Conservation (phyloP, 768 basidiomycete species). For the Kwoniella dendrophila region DNA sequence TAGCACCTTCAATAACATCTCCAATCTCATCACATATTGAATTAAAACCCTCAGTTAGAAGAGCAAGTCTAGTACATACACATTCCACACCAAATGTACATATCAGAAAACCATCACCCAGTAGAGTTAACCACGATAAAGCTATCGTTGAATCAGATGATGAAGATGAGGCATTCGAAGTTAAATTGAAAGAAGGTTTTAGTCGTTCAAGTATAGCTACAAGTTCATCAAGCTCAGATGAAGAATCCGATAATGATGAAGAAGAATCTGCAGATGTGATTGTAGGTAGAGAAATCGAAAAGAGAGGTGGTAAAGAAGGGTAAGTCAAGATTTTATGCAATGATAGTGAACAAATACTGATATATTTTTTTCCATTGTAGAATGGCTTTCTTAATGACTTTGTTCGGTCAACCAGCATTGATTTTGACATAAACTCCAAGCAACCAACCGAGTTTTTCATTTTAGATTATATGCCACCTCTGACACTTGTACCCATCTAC, state of each 20-base stretch:
- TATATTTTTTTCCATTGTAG: conserved; percentile 15
- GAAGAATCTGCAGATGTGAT: conserved; percentile 45
- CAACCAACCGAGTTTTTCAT: too few species aligned
- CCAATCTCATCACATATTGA: conserved; percentile 18
- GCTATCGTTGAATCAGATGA: conserved; percentile 28
- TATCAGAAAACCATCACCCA: not conserved
- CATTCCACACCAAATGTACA: conserved; percentile 4
- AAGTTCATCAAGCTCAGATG: not conserved
- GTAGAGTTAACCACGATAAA: conserved; percentile 6
- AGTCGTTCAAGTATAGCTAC: conserved; percentile 17
- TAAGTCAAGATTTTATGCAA: conserved; percentile 26
- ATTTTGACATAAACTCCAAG: conserved; percentile 49
- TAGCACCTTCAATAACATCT: conserved; percentile 38
- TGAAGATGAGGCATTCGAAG: conserved; percentile 27
- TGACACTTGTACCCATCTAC: too few species aligned
- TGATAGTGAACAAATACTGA: not conserved
- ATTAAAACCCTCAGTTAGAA: conserved; percentile 21
- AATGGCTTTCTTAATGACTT: conserved; percentile 48
- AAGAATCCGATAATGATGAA: conserved; percentile 45
- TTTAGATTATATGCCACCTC: too few species aligned
- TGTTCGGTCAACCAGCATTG: conserved; percentile 52
- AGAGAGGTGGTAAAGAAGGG: conserved; percentile 48
- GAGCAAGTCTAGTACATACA: conserved; percentile 18
- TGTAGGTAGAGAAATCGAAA: conserved; percentile 42
- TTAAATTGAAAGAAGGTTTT: conserved; percentile 39